Percentiles rank a stretch among this genome's conserved stretches.
Conservation (phyloP, 2,329 filamentous ascomycete species). For the Periconia sp. region DNA sequence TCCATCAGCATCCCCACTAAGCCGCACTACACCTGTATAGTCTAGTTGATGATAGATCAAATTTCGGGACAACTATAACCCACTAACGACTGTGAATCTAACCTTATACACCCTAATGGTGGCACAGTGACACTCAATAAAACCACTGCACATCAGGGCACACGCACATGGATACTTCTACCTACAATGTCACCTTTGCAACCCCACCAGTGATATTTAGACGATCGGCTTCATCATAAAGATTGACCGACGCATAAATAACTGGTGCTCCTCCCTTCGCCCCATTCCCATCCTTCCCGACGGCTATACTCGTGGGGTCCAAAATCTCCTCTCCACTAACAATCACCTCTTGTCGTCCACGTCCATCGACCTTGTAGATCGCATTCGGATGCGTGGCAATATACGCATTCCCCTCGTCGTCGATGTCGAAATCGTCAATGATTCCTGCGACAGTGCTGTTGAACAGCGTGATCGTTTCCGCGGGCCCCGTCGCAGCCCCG, state of each 20-base stretch:
- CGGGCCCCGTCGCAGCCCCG: neutral
- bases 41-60: too few species aligned
- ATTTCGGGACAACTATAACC: too few species aligned
- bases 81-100: too few species aligned
- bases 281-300: neutral
- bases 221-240: neutral
- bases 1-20: too few species aligned
- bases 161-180: neutral
- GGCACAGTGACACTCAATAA: too few species aligned
- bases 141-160: too few species aligned
- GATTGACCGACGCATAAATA: neutral
- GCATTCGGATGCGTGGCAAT: constrained; percentile 2
- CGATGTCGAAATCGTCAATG: constrained; percentile 8
- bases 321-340: neutral
- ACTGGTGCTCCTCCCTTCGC: neutral
- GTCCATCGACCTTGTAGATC: neutral
- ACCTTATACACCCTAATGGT: too few species aligned
- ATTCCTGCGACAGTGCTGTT: neutral
- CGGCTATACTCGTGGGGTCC: constrained; percentile 3
- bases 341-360: neutral
- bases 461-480: neutral
- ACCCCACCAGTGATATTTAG: neutral
- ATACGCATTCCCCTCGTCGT: constrained; percentile 3
- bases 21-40: too few species aligned
- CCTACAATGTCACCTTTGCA: neutral